Base-by-base conservation (phyloP, 495 filamentous ascomycete genomes). In the Penicillium coprophilum region DNA sequence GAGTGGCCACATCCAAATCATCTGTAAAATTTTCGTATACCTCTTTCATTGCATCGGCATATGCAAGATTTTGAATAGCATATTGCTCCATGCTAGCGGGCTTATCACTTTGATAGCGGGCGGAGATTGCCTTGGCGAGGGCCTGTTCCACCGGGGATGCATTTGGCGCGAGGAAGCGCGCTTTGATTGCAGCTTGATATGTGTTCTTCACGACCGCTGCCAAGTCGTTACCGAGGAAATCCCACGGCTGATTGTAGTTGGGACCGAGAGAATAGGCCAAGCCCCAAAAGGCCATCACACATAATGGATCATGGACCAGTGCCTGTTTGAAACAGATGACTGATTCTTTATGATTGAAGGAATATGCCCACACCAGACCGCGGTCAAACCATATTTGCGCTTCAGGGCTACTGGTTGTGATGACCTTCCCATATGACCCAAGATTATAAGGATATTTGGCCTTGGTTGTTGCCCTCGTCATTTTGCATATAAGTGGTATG, bases 221-320 rank as follows among this genome's bases (percentile, higher is more conserved):
- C 4, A 84, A 59, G 24, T 87, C 82, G 2, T 67, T 55, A 12
- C 71, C 64, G 51, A 86, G 83, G 57, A 87, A 87, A 0, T 79
- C 75, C 86, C 86, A 89, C 0, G 85, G 79, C 65, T 87, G 86
- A 62, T 89, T 88, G 66, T 89, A 89, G 59, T 89, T 87, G 5
- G 86, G 85, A 5, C 86, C 86, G 0, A 85, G 61, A 10, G 80
- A 65, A 62, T 81, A 88, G 0, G 86, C 84, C 2, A 86, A 62
- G 0, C 86, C 86, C 86, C 86, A 89, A 53, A 85, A 80, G 17
- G 85, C 85, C 66, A 88, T 82, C 10, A 78, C 76, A 63, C 81
- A 87, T 13, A 66, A 59, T 1, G 70, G 57, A 63, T 89, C 85
- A 49, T 70, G 54, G 4, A 70, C 69, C 46, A 83, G 78, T 24